Evolutionary conservation across 139 green algal species (phyloP), one percentile per base, ranked within the genome.

Genomic region (Edaphochlamys debaryana): DNA sequence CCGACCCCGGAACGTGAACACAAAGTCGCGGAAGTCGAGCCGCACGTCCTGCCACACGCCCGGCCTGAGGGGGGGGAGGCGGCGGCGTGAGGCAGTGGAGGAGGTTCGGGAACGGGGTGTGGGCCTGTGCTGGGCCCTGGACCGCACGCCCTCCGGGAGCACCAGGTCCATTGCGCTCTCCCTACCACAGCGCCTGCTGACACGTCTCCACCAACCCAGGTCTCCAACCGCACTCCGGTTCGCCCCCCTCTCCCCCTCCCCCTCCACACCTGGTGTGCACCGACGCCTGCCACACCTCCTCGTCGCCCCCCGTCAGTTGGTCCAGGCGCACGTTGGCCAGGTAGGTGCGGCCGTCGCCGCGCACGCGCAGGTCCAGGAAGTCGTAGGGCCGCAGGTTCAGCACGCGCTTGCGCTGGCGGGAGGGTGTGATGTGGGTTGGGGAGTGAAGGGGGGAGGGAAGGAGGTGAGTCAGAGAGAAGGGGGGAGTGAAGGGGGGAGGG

Each of bases 251-350:
- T n/a, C n/a, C n/a, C n/a, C n/a, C n/a, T n/a, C n/a, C n/a, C n/a
- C 4, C 13, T 15, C 7, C 68, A 3, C 75, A 88, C 84, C 50
- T 68, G 34, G 82, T 87, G 15, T 34, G 67, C 8, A 89, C 56
- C 17, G 79, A 71, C 20, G 85, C 79, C 54, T 89, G 85, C 85
- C 85, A 89, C n/a, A 80, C 79, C 58, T 89, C 85, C 79, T 89
- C 85, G 67, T 89, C 85, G 7, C 85, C 85, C 1, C 85, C 85
- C 38, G 85, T 87, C 25, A 85, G 41, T 66, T 89, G 79, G 67
- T 86, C 79, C 19, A 80, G 63, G 15, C 85, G 79, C 15, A 89
- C 58, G 66, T 79, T 89, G 58, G 79, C 79, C 34, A 89, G 75
- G 73, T 89, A 89, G n/a, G 79, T 89, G 85, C 81, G 45, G 73